Base-by-base conservation (phyloP, 352 stramenopile species). In the Achlya hypogyna region DNA sequence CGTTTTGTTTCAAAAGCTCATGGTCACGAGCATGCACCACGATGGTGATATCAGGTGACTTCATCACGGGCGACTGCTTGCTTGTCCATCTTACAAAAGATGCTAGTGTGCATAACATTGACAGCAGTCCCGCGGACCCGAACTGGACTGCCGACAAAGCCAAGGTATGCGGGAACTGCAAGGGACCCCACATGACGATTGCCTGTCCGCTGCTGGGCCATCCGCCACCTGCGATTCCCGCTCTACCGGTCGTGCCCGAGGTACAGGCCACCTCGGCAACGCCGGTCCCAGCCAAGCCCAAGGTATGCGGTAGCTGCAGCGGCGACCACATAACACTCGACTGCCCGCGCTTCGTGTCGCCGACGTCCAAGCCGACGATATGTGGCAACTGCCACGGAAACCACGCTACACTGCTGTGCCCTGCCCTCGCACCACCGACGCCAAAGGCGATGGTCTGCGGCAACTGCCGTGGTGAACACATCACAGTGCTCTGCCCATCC, bases 381-480 rank as follows among this genome's bases (percentile, higher is more conserved):
- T 93, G 84, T 32, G 79, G 80, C 29, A 91, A 93, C 62, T 93
- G 84, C 65, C 81, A 77, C 58, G 84, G 84, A 45, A 86, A 86
- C 63, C 84, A 93, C 70, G 89, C 88, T 42, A 89, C 79, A 23
- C 81, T 90, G 43, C 75, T 84, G 42, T 93, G 84, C 56, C 82
- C 82, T 22, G 60, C 87, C 42, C 64, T 91, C 12, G 31, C 49
- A 56, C 31, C 49, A 56, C 16, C 31, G 49, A 12, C 49, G 31
- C 8, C 8, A 4, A 85, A 77, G 56, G 82, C 81, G 56, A 78
- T 75, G 27, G 69, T 86, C 43, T 93, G 84, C 27, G 81, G 81
- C 35, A 93, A 93, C 59, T 93, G 84, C 64, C 82, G 78, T 59
- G 84, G 84, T 45, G 88, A 87, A 62, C 84, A 93, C 71, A 93